Evolutionary conservation across 1,284 basidiomycete genomes (phyloP), one percentile per base, ranked within the genome.

Genomic region (Cryptococcus wingfieldii): DNA sequence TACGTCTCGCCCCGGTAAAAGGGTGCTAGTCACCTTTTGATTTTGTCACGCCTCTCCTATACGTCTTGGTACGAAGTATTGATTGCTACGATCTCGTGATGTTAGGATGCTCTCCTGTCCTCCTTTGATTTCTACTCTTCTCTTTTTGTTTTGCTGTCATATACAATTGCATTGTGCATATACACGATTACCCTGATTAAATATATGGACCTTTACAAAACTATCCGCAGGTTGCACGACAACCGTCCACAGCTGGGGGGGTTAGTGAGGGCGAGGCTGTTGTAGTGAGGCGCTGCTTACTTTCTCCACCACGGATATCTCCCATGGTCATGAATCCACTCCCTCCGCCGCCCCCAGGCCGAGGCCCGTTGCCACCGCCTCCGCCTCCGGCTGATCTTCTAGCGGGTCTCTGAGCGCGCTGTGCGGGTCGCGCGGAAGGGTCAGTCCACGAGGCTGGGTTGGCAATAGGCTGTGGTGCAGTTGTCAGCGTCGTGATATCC

Each of bases 261-360:
- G 8, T 41, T 16, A 25, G 10, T 43, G 14, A n/a, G 12, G 13
- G 23, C 13, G 13, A 25, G 45, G 44, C 3, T 46, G 27, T 47
- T 50, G 18, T 31, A 19, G 38, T 28, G 12, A 14, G 13, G 16
- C 3, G 25, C 27, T 2, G 70, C 72, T 66, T 53, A 75, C 72
- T 70, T 1, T 56, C 61, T 5, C 67, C 65, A 4, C 68, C 67
- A 34, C 58, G 51, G 0, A 75, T 42, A 55, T 75, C 71, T 18
- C 42, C 49, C 71, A 75, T 69, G 9, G 60, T 54, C 70, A 69
- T 72, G 59, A 75, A 75, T 1, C 71, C 65, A 14, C 69, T 67
- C 2, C 65, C 66, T 14, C 63, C 62, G 23, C 56, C 53, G n/a
- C 61, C 56, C 2, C 61, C 48, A 9, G 47, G 5, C 57, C 55